Evolutionary conservation across 2,329 filamentous ascomycete species (phyloP).

Genomic region (Ceratocystis smalleyi): DNA sequence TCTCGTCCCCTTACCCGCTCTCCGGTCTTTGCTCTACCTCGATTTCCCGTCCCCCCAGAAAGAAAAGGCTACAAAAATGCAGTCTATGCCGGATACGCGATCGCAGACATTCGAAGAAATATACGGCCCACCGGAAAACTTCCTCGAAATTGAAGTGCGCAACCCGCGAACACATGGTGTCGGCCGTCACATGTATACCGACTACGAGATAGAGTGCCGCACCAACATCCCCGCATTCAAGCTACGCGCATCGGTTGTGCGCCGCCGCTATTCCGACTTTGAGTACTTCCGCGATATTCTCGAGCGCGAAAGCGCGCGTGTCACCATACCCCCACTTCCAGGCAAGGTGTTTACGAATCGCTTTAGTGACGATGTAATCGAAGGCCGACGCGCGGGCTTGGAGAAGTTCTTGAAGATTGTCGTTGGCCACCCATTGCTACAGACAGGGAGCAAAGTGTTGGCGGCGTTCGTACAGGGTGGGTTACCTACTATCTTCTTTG

Average conservation of each 20-base stretch:
- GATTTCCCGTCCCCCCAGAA: conserved; percentile 14
- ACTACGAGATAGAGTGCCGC: conserved; percentile 93
- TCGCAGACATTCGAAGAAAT: conserved; percentile 98
- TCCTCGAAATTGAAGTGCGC: conserved; percentile 93
- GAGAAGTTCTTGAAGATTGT: conserved; percentile 97
- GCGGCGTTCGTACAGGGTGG: conserved; percentile 91
- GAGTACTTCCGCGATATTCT: conserved; percentile 98
- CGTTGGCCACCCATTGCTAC: conserved; percentile 84
- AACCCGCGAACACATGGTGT: conserved; percentile 90
- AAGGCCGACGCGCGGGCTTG: conserved; percentile 76
- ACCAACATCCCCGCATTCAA: conserved; percentile 99
- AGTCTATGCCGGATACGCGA: conserved; percentile 56
- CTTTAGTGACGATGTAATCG: conserved; percentile 96
- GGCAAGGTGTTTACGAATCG: conserved; percentile 97
- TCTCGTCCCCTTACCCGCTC: neutral
- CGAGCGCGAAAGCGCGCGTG: conserved; percentile 82
- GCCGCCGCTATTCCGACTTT: conserved; percentile 91
- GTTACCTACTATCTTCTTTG: conserved; percentile 16
- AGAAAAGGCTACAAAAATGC: conserved; percentile 34
- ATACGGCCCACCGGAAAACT: conserved; percentile 96
- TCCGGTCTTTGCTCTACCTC: neutral
- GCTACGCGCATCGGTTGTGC: conserved; percentile 72
- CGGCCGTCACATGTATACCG: conserved; percentile 92
- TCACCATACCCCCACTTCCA: conserved; percentile 87
- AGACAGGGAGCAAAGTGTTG: conserved; percentile 94